Evolutionary conservation across 2,329 filamentous ascomycete genomes (phyloP), one percentile per base, ranked within the genome.

Genomic region (Chaetomiaceae sp.): DNA sequence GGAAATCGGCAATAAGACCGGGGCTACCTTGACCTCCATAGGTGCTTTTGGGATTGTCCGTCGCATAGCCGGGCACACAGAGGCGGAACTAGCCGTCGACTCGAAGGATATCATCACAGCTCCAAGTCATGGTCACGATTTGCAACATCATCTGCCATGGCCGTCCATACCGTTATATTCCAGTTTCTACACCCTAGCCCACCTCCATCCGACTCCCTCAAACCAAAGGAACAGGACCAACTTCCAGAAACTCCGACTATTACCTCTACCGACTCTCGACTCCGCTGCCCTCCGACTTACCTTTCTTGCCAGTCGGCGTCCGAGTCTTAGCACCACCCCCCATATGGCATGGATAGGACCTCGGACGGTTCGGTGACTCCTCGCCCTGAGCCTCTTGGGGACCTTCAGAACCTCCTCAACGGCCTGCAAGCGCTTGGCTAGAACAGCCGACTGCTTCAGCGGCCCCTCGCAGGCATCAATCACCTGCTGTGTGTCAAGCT

Each of bases 391-490:
- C 15, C 4, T 36, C 31, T 25, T 46, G 5, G 20, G 43, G 12
- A 14, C 17, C 12, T 12, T n/a, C 2, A 42, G 6, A 12, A 15
- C 7, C 11, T 17, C 3, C n/a, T 19, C 19, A 3, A 15, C 20
- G 3, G 8, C 22, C 11, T 22, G 11, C 22, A 53, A 8, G 0
- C 46, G 37, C 23, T 11, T 7, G 1, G 7, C 2, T n/a, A 56
- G 22, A 46, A 20, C 22, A 3, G 4, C 17, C 7, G 19, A 33
- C 12, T 44, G 27, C 8, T 51, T 57, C 1, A 54, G 9, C 12
- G 51, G 27, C 4, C 51, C 51, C 4, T 57, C 37, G 11, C 51
- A 54, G 1, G 27, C 54, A 1, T 47, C 27, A 2, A 43, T 14
- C 9, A 51, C n/a, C 6, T 15, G 34, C 7, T n/a, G 6, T 3